Conservation (phyloP, 352 stramenopile species). For the Phytophthora pluvialis region DNA sequence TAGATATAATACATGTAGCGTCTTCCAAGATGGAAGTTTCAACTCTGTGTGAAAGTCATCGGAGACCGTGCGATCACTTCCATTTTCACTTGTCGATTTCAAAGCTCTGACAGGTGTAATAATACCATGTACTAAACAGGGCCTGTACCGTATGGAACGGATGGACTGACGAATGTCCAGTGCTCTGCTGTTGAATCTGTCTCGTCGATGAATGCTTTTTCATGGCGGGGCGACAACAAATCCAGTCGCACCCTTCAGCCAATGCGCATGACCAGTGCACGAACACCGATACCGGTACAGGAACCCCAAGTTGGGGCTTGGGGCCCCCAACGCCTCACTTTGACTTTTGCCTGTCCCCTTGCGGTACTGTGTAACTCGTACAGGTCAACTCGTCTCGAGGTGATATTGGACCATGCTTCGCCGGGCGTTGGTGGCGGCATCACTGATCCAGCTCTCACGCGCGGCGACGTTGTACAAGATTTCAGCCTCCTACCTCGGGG, state of each 20-base stretch:
- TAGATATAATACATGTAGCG: too few species aligned
- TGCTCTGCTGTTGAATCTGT: slow-evolving; percentile 1
- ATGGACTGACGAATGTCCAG: not conserved
- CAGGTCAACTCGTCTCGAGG: slow-evolving; percentile 3
- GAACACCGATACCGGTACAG: slow-evolving; percentile 13
- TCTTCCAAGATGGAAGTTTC: too few species aligned
- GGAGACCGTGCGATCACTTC: too few species aligned
- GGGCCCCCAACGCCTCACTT: not conserved
- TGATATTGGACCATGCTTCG: slow-evolving; percentile 9
- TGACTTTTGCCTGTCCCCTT: slow-evolving; percentile 7
- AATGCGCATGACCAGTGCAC: slow-evolving; percentile 23
- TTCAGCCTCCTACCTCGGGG: slow-evolving; percentile 25
- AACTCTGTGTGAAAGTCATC: too few species aligned
- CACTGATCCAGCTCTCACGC: not conserved
- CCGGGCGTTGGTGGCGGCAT: not conserved
- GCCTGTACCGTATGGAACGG: too few species aligned
- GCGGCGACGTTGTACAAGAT: slow-evolving; percentile 25
- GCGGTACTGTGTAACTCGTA: not conserved
- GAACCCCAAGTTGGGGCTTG: too few species aligned
- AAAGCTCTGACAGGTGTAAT: too few species aligned
- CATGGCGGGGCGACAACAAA: slow-evolving; percentile 11
- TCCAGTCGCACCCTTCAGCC: slow-evolving; percentile 6
- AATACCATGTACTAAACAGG: too few species aligned
- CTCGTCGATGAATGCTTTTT: slow-evolving; percentile 5
- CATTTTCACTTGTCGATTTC: too few species aligned